A percentile compares a stretch with the other conserved stretches of the same genome.
Evolutionary conservation across 352 stramenopile genomes (phyloP).

Genomic region (Globisporangium irregulare): DNA sequence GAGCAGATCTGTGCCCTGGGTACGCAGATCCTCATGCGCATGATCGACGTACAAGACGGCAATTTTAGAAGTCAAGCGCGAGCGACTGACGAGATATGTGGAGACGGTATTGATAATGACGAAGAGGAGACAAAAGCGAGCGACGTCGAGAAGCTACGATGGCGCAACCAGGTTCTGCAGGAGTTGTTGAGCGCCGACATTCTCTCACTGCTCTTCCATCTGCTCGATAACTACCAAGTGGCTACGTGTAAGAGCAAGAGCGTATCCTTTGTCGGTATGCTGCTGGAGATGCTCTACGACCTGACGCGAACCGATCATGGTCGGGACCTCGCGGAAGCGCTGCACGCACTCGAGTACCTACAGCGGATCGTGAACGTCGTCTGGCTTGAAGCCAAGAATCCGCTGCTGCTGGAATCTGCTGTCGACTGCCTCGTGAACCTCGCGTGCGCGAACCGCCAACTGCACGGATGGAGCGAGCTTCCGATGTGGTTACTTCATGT

Average conservation of each 20-base stretch:
- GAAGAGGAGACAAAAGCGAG: background rate
- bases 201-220: conserved; percentile 24
- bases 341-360: conserved; percentile 31
- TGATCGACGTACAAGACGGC: conserved; percentile 10
- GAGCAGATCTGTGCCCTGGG: conserved; percentile 8
- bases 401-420: conserved; percentile 30
- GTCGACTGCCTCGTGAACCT: conserved; percentile 50
- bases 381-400: conserved; percentile 20
- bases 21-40: conserved; percentile 10
- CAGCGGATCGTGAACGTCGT: conserved; percentile 27
- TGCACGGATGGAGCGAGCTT: conserved; percentile 29
- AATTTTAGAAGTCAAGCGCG: background rate
- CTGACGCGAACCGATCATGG: conserved; percentile 28
- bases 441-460: conserved; percentile 30
- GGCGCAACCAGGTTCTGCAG: conserved; percentile 16
- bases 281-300: conserved; percentile 34
- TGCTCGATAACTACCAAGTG: conserved; percentile 22
- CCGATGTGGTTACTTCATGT: conserved; percentile 31
- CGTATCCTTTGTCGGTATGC: conserved; percentile 18
- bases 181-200: conserved; percentile 22
- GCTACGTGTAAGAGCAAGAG: background rate
- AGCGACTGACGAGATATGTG: background rate
- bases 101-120: background rate
- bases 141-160: background rate
- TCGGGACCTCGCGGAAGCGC: conserved; percentile 26